Evolutionary conservation across 805 yeast species (phyloP).

Genomic region (Metschnikowia lunata): DNA sequence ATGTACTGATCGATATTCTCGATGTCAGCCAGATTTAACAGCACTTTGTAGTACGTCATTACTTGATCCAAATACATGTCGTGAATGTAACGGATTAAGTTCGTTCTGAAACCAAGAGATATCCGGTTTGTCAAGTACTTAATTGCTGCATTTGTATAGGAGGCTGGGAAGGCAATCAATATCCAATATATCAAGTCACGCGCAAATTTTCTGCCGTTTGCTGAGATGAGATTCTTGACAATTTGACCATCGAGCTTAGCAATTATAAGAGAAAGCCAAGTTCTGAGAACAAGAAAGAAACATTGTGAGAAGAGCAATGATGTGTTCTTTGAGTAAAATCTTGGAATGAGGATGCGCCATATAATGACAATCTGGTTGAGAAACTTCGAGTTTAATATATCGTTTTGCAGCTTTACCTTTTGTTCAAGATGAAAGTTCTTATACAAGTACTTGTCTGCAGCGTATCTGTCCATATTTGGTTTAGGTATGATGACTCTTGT

Average conservation of each 20-base stretch:
- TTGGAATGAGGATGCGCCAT: conserved; percentile 81
- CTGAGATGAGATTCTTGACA: conserved; percentile 81
- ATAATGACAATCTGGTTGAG: conserved; percentile 69
- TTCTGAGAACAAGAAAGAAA: conserved; percentile 69
- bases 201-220: conserved; percentile 67
- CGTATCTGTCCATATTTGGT: conserved; percentile 47
- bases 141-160: conserved; percentile 87
- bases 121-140: conserved; percentile 72
- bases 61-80: conserved; percentile 80
- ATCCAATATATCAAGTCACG: conserved; percentile 85
- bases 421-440: conserved; percentile 41
- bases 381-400: conserved; percentile 54
- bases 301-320: conserved; percentile 66
- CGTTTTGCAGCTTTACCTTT: conserved; percentile 25
- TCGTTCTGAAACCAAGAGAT: conserved; percentile 80
- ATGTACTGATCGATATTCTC: conserved; percentile 83
- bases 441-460: conserved; percentile 51
- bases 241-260: conserved; percentile 91
- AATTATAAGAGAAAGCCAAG: conserved; percentile 80
- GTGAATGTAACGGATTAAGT: conserved; percentile 79
- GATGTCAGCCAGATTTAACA: conserved; percentile 50
- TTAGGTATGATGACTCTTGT: conserved; percentile 44
- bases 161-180: conserved; percentile 85
- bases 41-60: conserved; percentile 78
- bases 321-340: conserved; percentile 61